Base-by-base conservation (phyloP, 352 stramenopile species). In the Pythium plurisporium region DNA sequence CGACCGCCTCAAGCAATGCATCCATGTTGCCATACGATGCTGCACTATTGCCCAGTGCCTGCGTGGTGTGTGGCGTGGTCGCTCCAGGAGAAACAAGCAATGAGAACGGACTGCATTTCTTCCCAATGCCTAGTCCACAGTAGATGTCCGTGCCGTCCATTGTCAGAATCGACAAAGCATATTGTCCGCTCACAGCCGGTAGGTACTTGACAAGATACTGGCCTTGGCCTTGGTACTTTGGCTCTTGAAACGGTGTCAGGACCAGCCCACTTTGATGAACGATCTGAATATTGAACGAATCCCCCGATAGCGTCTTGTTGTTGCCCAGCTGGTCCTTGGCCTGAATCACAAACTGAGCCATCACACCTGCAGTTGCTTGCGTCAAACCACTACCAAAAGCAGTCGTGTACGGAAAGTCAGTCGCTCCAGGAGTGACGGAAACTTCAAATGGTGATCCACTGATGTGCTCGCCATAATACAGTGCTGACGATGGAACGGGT, bases 61-160 rank as follows among this genome's bases (percentile, higher is more conserved):
- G 90, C 37, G 79, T 97, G 2, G 86, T 97, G 37, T 91, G 84
- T 1, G 92, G 74, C 9, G 91, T 85, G 15, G 92, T 97, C 27
- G 79, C 67, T 3, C 96, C 96, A 33, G 96, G 94, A 11, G 69
- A 48, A 6, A 98, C 88, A 9, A 67, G 69, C 5, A 99, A 54
- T 5, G 65, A 42, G 59, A 98, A 99, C 12, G 96, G 96, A 63
- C 90, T 98, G 78, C 96, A 99, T 65, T 98, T 98, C 34, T 91
- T 73, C 1, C 79, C 66, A 46, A 92, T 82, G 19, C 93, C 94
- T 1, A 83, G 67, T 0, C 95, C 95, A 56, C 95, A 98, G 68
- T 98, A 98, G 65, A 98, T 98, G 63, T 98, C 86, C 7, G 84
- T 94, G 20, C 84, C 90, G 30, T 94, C 86, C 23, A 90, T 78